These are phyloP conservation scores for Mycena latifolia DNA, from an alignment of 768 basidiomycete species.

Conservation along the genomic window DNA sequence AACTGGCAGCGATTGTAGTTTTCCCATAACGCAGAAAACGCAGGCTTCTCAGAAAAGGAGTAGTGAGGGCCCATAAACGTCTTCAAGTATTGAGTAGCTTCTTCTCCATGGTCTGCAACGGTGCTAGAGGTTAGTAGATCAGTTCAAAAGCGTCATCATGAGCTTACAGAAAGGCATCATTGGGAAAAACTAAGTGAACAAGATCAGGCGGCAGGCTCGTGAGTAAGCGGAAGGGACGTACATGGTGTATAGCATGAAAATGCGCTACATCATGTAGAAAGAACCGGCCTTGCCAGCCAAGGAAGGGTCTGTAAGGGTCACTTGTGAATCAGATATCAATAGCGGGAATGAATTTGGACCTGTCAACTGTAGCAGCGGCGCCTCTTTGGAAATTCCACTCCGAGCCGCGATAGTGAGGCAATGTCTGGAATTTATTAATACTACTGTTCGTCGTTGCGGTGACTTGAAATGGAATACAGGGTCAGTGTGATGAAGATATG, in stretches of 20 bases:
- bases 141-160: not conserved
- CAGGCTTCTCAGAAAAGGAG: constrained; percentile 52
- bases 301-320: constrained; percentile 44
- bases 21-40: constrained; percentile 63
- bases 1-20: constrained; percentile 70
- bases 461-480: constrained; percentile 37
- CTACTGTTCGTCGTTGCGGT: not conserved
- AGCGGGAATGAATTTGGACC: not conserved
- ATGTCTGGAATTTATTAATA: constrained; percentile 10
- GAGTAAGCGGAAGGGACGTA: constrained; percentile 39
- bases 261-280: constrained; percentile 69
- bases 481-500: constrained; percentile 75
- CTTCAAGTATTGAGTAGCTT: constrained; percentile 63
- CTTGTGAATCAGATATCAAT: not conserved
- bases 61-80: constrained; percentile 66
- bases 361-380: constrained; percentile 61
- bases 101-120: constrained; percentile 60
- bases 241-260: constrained; percentile 73
- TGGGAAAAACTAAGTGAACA: constrained; percentile 64
- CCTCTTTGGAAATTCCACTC: constrained; percentile 62
- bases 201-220: not conserved
- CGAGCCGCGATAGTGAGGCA: constrained; percentile 63
- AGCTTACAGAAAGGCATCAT: constrained; percentile 67
- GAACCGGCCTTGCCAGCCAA: constrained; percentile 62
- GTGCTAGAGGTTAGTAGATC: not conserved